Evolutionary conservation across 257 asterid genomes (phyloP).

Genomic region (Solanum megistacrolobum): DNA sequence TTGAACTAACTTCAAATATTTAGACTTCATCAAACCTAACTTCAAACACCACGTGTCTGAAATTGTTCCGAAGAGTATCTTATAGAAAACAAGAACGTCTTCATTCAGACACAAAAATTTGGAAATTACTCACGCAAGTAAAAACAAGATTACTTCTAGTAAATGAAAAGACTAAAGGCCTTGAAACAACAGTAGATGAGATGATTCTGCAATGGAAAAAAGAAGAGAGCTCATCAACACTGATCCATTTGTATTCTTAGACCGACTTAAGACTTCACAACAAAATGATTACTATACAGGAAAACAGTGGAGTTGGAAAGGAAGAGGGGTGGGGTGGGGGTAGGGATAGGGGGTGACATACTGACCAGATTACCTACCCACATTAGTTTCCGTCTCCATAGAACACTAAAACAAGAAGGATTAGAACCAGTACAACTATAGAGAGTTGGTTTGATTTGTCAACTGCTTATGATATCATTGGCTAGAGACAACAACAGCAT

Average conservation of each 20-base stretch:
- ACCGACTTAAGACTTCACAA: not conserved
- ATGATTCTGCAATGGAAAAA: not conserved
- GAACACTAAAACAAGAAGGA: not conserved
- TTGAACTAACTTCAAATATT: not conserved
- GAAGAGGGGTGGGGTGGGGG: not conserved
- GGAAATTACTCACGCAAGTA: not conserved
- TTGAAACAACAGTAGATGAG: not conserved
- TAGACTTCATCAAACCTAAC: not conserved
- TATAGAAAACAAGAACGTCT: not conserved
- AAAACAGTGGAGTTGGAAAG: not conserved
- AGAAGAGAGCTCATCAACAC: not conserved
- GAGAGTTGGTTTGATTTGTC: not conserved
- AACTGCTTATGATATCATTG: conserved; percentile 21
- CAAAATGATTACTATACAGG: not conserved
- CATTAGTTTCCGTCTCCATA: not conserved
- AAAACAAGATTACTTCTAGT: not conserved
- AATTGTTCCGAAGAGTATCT: not conserved
- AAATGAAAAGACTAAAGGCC: not conserved
- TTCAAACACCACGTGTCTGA: not conserved
- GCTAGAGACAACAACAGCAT: conserved; percentile 22
- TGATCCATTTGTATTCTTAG: not conserved
- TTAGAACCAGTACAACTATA: not conserved
- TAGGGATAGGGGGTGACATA: not conserved
- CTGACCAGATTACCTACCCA: not conserved
- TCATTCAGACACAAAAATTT: not conserved